Evolutionary conservation across 2,329 filamentous ascomycete species (phyloP), one percentile per base, ranked within the genome.

Genomic region (Aspergillus clavatus): DNA sequence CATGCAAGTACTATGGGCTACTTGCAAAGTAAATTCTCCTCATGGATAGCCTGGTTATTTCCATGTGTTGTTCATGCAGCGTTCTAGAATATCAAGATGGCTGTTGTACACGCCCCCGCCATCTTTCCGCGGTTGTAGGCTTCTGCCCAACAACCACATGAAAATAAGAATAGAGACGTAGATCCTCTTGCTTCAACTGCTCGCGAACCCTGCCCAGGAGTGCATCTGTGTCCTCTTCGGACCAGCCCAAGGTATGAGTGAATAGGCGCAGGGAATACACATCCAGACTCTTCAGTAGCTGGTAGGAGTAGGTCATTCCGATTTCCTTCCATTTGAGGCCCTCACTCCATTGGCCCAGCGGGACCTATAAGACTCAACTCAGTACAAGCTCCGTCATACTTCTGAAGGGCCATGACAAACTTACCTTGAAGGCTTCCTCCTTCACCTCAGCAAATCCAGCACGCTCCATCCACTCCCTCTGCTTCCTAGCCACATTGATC

Each of bases 201-300:
- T 35, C 22, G 5, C 19, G 38, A 5, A 46, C 40, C 7, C 29
- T 23, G 4, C 19, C 23, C 5, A 49, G 23, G 4, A 49, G 19
- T 14, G 12, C 40, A 38, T 43, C 37, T 3, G 47, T 46, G 40
- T 46, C 47, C 29, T 46, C 47, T 5, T 40, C 33, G 11, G 43
- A 46, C 47, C 47, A 49, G 37, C 37, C 47, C 31, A 49, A 21
- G 19, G 43, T 41, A 28, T 40, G 40, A 8, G 47, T 46, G 18
- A 46, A 43, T 22, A 49, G 43, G 14, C 43, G 40, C n/a, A 49
- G 14, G 5, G 43, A 31, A n/a, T 49, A 43, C 8, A 37, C 37
- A 29, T 49, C 47, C 11, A 43, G 18, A 8, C 16, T 24, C 18
- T 21, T 18, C 22, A 18, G 14, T 37, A 40, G n/a, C 27, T 40